Evolutionary conservation across 2,329 filamentous ascomycete genomes (phyloP).

Genomic region (Aspergillus ibericus): DNA sequence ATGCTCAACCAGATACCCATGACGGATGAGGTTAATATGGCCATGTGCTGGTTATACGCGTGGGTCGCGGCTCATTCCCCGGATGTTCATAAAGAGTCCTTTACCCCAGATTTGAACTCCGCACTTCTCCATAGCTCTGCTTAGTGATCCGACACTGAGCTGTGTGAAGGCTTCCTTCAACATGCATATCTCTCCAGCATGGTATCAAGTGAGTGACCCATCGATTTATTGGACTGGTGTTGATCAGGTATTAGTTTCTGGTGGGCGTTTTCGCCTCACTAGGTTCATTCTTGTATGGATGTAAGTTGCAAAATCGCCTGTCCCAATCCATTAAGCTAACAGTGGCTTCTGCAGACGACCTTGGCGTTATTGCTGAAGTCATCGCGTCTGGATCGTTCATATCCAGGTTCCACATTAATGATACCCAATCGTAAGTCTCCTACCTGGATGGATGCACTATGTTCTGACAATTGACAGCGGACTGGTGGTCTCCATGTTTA

Average conservation of each 20-base stretch:
- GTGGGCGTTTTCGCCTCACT: constrained; percentile 60
- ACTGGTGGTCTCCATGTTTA: constrained; percentile 75
- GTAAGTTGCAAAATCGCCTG: constrained; percentile 20
- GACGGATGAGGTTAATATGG: background rate
- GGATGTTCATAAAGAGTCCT: constrained; percentile 25
- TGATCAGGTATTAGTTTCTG: constrained; percentile 48
- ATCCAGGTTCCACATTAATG: constrained; percentile 31
- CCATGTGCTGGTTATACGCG: constrained; percentile 1
- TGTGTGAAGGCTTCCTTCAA: constrained; percentile 15
- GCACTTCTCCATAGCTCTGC: constrained; percentile 14
- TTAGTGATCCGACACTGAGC: background rate
- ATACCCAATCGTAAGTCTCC: constrained; percentile 31
- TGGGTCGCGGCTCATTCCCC: constrained; percentile 22
- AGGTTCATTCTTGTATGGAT: constrained; percentile 59
- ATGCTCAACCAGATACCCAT: background rate
- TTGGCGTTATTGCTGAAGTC: constrained; percentile 61
- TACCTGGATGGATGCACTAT: background rate
- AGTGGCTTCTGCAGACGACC: constrained; percentile 43
- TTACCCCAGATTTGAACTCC: constrained; percentile 18
- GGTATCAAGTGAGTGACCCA: constrained; percentile 52
- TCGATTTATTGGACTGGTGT: background rate
- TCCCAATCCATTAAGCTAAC: constrained; percentile 5
- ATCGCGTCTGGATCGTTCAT: constrained; percentile 45
- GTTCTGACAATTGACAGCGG: constrained; percentile 47
- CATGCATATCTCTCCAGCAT: constrained; percentile 59